Evolutionary conservation across 805 yeast species (phyloP).

Genomic region (Debaryomyces maramus): DNA sequence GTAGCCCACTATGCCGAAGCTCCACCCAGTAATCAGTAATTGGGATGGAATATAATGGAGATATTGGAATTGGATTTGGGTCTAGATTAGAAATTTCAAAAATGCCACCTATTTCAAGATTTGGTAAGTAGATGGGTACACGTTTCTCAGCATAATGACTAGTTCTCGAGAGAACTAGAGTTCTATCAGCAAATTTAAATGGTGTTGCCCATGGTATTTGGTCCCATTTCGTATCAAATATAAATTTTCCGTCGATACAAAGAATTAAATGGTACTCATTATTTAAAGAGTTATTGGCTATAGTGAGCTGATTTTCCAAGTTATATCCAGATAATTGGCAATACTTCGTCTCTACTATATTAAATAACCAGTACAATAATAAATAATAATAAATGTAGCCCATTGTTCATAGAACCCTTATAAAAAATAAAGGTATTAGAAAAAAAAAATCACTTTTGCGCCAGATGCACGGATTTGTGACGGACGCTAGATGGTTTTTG

Average conservation of each 20-base stretch:
- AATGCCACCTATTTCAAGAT: slow-evolving; percentile 26
- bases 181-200: slow-evolving; percentile 10
- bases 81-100: slow-evolving; percentile 2
- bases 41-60: slow-evolving; percentile 30
- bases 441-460: not conserved
- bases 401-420: too few relatives aligned
- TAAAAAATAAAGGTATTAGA: too few relatives aligned
- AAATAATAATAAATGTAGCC: not conserved
- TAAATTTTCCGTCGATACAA: slow-evolving; percentile 30
- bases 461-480: not conserved
- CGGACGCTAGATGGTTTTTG: not conserved
- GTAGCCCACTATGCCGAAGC: slow-evolving; percentile 14
- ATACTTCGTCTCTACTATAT: not conserved
- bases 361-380: not conserved
- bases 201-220: slow-evolving; percentile 26
- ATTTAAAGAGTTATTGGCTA: slow-evolving; percentile 6
- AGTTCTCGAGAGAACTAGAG: slow-evolving; percentile 19
- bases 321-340: slow-evolving; percentile 22
- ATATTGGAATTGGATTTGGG: slow-evolving; percentile 5
- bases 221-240: slow-evolving; percentile 16
- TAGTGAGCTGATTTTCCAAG: slow-evolving; percentile 22
- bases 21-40: slow-evolving; percentile 29
- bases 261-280: slow-evolving; percentile 24
- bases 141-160: slow-evolving; percentile 20
- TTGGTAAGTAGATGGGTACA: slow-evolving; percentile 28